Evolutionary conservation across 345 rosid genomes (phyloP).

Genomic region (Lumnitzera littorea): DNA sequence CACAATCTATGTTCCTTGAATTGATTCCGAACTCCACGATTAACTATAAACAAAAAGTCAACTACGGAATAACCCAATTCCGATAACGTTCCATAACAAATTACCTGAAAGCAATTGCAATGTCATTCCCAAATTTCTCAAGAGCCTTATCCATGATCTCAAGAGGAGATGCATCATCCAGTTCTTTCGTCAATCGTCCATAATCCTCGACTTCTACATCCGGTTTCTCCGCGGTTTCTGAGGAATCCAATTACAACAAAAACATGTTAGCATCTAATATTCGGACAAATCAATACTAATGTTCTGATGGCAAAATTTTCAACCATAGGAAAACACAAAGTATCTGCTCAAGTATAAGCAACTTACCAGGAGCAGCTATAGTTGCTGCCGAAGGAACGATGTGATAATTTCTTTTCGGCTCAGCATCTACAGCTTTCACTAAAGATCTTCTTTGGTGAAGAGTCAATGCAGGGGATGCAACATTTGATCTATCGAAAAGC

Average conservation of each 20-base stretch:
- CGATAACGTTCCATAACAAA: too few species aligned
- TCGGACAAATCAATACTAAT: too few species aligned
- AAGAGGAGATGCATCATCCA: conserved; percentile 71
- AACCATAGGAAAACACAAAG: too few species aligned
- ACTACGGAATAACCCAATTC: not conserved
- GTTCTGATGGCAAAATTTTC: too few species aligned
- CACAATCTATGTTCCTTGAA: too few species aligned
- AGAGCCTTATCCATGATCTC: conserved; percentile 89
- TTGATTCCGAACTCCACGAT: too few species aligned
- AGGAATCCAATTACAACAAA: conserved; percentile 3
- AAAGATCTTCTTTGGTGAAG: conserved; percentile 31
- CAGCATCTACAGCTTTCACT: conserved; percentile 47
- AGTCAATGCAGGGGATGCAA: conserved; percentile 26
- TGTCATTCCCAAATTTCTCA: conserved; percentile 68
- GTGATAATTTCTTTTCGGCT: conserved; percentile 45
- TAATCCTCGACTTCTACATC: conserved; percentile 42
- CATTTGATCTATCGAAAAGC: conserved; percentile 29
- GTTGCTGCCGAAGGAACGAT: conserved; percentile 49
- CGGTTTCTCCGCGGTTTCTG: conserved; percentile 58
- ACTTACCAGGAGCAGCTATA: conserved; percentile 53
- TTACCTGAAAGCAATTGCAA: conserved; percentile 97
- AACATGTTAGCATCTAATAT: too few species aligned
- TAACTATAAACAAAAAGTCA: not conserved
- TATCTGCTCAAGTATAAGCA: not conserved
- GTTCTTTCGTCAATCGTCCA: conserved; percentile 49